Conservation (phyloP, 1,284 basidiomycete species). For the Trametes versicolor region DNA sequence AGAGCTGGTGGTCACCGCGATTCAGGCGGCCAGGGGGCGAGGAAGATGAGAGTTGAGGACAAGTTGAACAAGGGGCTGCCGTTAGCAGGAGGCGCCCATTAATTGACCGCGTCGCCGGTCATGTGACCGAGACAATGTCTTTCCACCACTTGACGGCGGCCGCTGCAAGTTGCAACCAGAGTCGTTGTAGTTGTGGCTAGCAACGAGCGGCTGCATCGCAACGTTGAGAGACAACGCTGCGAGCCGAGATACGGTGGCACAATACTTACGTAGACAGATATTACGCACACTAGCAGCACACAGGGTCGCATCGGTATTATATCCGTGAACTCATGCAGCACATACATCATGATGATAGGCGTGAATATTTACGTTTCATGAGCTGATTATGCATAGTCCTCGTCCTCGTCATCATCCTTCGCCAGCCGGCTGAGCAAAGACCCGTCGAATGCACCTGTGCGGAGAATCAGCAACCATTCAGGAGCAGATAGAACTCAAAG, state of each 20-base stretch:
- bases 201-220: background rate
- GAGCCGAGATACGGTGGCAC: too few relatives aligned
- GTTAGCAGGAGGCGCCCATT: slow-evolving; percentile 27
- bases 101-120: slow-evolving; percentile 17
- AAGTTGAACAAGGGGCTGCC: slow-evolving; percentile 25
- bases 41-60: slow-evolving; percentile 16
- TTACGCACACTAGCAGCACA: too few relatives aligned
- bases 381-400: slow-evolving; percentile 31
- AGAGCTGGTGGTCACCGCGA: background rate
- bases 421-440: slow-evolving; percentile 37
- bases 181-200: background rate
- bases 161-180: too few relatives aligned
- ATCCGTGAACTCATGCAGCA: background rate
- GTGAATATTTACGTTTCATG: background rate
- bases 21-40: background rate
- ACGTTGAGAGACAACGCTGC: too few relatives aligned
- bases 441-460: slow-evolving; percentile 37
- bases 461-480: background rate
- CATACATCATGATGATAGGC: background rate
- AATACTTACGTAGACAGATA: too few relatives aligned
- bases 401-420: slow-evolving; percentile 35
- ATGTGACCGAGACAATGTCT: slow-evolving; percentile 28
- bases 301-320: too few relatives aligned
- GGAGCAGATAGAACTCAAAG: background rate
- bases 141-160: background rate